Evolutionary conservation across 192 early-diverging fungal species (phyloP).

Genomic region (Mortierella claussenii): DNA sequence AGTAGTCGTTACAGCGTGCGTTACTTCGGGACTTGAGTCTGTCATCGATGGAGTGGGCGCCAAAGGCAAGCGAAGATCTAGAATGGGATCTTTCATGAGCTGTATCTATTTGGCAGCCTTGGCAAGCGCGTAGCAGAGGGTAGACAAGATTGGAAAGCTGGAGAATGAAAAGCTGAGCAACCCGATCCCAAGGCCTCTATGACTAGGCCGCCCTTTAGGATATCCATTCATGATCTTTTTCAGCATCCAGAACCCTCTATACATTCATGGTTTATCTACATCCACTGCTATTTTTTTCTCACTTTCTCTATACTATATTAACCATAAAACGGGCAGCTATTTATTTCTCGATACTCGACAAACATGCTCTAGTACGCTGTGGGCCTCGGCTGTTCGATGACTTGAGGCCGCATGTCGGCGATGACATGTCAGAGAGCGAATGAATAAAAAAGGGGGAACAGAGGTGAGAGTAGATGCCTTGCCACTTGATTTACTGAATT

Average conservation of each 20-base stretch:
- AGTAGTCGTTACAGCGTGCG: not conserved
- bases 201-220: not conserved
- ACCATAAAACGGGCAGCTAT: not conserved
- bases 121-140: conserved; percentile 12
- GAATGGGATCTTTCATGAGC: conserved; percentile 38
- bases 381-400: too few relatives aligned
- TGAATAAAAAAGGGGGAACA: too few relatives aligned
- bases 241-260: not conserved
- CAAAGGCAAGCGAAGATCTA: conserved; percentile 14
- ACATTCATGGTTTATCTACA: too few relatives aligned
- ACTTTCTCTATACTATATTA: not conserved
- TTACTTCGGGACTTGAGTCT: not conserved
- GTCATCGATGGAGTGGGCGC: not conserved
- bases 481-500: too few relatives aligned
- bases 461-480: too few relatives aligned
- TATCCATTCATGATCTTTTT: not conserved
- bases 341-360: too few relatives aligned
- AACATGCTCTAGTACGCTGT: too few relatives aligned
- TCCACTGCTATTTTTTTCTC: not conserved
- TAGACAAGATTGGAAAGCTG: not conserved
- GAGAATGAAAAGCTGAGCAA: not conserved
- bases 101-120: not conserved
- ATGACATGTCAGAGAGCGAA: too few relatives aligned
- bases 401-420: too few relatives aligned
- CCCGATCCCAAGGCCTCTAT: not conserved